Conservation (phyloP, 1,284 basidiomycete genomes). For the Polyporus tsugae region DNA sequence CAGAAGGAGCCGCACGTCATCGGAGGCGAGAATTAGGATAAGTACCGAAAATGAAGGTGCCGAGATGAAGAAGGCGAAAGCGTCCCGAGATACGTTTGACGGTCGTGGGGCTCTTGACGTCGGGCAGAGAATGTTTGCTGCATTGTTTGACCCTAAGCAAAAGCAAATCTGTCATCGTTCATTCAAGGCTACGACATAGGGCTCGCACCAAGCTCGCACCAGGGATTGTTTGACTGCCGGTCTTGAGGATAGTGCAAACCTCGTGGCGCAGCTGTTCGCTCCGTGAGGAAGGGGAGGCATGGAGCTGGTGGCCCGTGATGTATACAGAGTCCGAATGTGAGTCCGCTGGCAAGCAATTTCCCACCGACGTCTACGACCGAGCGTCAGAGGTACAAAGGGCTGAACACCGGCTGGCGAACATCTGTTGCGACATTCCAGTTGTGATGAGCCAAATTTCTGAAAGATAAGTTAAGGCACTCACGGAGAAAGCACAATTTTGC, state of each 20-base stretch:
- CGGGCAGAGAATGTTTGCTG: neutral
- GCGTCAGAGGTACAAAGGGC: too few relatives aligned
- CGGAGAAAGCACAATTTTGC: too few relatives aligned
- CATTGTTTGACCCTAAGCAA: neutral
- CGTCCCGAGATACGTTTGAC: neutral
- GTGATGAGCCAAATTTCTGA: too few relatives aligned
- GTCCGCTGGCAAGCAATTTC: too few relatives aligned
- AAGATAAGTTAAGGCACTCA: too few relatives aligned
- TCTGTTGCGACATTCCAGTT: too few relatives aligned
- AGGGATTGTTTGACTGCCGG: neutral
- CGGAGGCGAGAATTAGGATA: neutral
- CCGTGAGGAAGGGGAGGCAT: neutral
- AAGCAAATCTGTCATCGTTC: neutral
- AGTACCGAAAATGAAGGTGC: neutral
- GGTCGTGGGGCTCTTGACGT: neutral
- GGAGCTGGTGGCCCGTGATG: neutral
- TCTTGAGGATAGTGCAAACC: neutral
- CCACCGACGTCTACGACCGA: too few relatives aligned
- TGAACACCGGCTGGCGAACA: too few relatives aligned
- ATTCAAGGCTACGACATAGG: neutral
- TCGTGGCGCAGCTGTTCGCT: neutral
- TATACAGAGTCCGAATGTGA: neutral
- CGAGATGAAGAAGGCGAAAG: neutral
- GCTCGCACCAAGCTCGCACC: slow-evolving; percentile 6
- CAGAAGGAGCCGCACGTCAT: neutral